Conservation (phyloP, 805 yeast genomes). For the Candida sphagnicola region DNA sequence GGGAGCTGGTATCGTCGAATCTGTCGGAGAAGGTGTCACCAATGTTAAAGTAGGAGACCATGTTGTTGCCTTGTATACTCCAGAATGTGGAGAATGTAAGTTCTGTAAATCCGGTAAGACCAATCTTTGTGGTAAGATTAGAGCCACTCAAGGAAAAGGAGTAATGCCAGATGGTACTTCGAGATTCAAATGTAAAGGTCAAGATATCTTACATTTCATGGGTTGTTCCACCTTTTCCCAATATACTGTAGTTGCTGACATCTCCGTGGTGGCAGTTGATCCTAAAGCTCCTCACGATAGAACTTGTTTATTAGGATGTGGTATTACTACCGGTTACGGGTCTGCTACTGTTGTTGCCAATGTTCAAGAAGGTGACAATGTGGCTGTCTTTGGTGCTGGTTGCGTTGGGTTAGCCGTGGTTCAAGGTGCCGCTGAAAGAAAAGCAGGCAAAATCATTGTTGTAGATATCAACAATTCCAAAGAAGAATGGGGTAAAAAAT, state of each 20-base stretch:
- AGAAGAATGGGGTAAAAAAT: conserved; percentile 78
- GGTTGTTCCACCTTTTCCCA: conserved; percentile 97
- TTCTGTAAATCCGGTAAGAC: conserved; percentile 95
- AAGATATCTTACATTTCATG: conserved; percentile 88
- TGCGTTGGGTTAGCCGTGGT: conserved; percentile 95
- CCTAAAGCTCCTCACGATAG: conserved; percentile 79
- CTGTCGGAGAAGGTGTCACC: conserved; percentile 91
- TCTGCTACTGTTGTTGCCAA: conserved; percentile 94
- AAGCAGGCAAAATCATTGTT: conserved; percentile 78
- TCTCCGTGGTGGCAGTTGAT: conserved; percentile 90
- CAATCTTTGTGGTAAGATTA: conserved; percentile 90
- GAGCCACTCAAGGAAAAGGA: conserved; percentile 98
- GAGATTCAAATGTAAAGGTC: conserved; percentile 83
- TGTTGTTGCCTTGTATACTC: conserved; percentile 92
- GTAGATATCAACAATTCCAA: conserved; percentile 84
- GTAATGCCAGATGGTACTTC: conserved; percentile 98
- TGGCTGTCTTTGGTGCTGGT: conserved; percentile 97
- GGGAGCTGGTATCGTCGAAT: conserved; percentile 96
- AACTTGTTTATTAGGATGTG: conserved; percentile 94
- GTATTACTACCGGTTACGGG: conserved; percentile 98
- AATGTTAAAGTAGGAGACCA: conserved; percentile 89
- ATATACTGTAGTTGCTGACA: conserved; percentile 97
- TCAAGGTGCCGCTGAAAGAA: conserved; percentile 86
- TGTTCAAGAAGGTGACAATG: conserved; percentile 85
- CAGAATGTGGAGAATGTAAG: conserved; percentile 94